Percentiles rank a stretch among this genome's conserved stretches.
These are phyloP conservation scores for Colletotrichum filicis DNA, from an alignment of 2,329 filamentous ascomycete genomes.

Conservation along the genomic window DNA sequence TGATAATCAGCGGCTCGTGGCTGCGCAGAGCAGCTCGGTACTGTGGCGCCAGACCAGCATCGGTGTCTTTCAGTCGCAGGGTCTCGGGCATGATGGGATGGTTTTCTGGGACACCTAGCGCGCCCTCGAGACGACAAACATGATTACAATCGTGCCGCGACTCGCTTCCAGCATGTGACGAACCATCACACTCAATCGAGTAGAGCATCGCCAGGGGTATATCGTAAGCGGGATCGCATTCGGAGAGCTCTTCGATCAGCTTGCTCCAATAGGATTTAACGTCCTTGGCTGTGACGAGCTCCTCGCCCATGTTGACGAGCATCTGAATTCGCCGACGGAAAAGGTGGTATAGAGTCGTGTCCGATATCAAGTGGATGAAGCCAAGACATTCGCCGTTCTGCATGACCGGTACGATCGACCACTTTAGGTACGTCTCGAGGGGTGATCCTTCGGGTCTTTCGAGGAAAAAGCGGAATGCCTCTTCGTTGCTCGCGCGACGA, in stretches of 20 bases:
- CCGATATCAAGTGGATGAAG: conserved; percentile 59
- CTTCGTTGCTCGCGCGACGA: conserved; percentile 49
- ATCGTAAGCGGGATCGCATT: conserved; percentile 57
- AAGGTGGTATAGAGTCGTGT: conserved; percentile 58
- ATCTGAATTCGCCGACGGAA: conserved; percentile 62
- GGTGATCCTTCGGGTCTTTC: conserved; percentile 51
- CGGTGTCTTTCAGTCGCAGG: conserved; percentile 49
- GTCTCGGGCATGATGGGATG: conserved; percentile 54
- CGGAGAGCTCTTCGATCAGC: conserved; percentile 55
- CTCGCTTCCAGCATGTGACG: conserved; percentile 39
- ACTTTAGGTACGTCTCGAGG: conserved; percentile 60
- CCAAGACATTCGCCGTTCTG: conserved; percentile 55
- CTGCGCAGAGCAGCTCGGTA: conserved; percentile 52
- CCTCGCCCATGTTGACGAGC: conserved; percentile 59
- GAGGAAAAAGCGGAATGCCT: conserved; percentile 59
- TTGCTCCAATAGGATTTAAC: conserved; percentile 60
- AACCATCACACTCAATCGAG: conserved; percentile 55
- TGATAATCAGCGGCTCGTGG: conserved; percentile 52
- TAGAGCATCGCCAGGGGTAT: conserved; percentile 64
- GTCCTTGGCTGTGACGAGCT: conserved; percentile 53
- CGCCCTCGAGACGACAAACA: conserved; percentile 55
- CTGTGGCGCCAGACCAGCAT: conserved; percentile 50
- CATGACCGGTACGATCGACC: conserved; percentile 58
- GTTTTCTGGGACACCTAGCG: conserved; percentile 55
- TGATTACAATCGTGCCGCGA: conserved; percentile 44